phyloP scores from a whole-genome alignment of 164 flowering plant species.

The Kalanchoe fedtschenkoi region DNA sequence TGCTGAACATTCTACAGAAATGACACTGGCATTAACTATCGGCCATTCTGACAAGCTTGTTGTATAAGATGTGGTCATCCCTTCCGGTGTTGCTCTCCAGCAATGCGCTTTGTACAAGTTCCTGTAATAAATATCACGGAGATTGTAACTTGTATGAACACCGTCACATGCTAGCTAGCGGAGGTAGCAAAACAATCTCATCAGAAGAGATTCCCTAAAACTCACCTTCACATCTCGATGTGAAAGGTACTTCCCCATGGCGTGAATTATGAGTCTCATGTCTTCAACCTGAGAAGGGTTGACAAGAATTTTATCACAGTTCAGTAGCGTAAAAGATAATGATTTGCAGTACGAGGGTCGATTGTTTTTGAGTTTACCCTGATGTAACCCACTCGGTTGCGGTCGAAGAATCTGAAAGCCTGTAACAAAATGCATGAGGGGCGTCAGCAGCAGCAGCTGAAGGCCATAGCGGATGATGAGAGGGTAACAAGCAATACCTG shows the following conservation, averaged over 20 bases:
- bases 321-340: too few relatives aligned
- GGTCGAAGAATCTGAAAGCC: conserved; percentile 96
- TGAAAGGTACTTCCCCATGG: conserved; percentile 66
- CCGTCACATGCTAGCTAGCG: too few relatives aligned
- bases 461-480: neutral
- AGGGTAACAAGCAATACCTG: conserved; percentile 36
- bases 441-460: neutral
- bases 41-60: conserved; percentile 56
- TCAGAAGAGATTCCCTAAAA: too few relatives aligned
- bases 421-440: conserved; percentile 23
- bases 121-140: too few relatives aligned
- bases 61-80: conserved; percentile 77
- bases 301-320: too few relatives aligned
- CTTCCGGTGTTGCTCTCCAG: conserved; percentile 85
- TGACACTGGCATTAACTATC: too few relatives aligned
- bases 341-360: too few relatives aligned
- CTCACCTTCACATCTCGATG: conserved; percentile 91
- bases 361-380: conserved; percentile 37
- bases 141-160: too few relatives aligned
- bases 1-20: too few relatives aligned
- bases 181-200: too few relatives aligned
- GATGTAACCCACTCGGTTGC: conserved; percentile 71
- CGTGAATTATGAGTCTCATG: conserved; percentile 73
- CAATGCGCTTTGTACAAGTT: conserved; percentile 89
- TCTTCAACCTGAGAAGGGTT: too few relatives aligned